Conservation (phyloP, 2,329 filamentous ascomycete genomes). For the Fusarium sp. region DNA sequence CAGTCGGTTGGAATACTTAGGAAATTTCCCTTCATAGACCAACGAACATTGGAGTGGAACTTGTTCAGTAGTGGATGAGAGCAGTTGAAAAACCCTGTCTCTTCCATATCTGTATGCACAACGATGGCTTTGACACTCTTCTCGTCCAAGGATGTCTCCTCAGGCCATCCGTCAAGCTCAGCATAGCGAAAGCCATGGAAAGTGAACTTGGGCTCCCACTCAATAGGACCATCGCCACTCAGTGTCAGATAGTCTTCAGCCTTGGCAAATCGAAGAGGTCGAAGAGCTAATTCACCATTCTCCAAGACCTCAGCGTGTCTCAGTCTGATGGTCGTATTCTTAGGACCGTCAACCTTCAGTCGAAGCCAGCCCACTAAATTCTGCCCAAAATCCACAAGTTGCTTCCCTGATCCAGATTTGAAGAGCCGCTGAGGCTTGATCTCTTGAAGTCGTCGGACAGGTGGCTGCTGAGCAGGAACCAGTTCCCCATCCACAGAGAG, state of each 20-base stretch:
- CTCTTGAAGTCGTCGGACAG: constrained; percentile 52
- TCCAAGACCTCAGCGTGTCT: constrained; percentile 69
- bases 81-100: constrained; percentile 64
- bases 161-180: constrained; percentile 60
- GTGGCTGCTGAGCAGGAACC: constrained; percentile 56
- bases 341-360: constrained; percentile 53
- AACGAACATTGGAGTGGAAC: constrained; percentile 65
- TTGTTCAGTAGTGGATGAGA: constrained; percentile 65
- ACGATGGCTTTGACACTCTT: constrained; percentile 45
- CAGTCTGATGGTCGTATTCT: constrained; percentile 59
- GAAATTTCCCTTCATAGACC: constrained; percentile 71
- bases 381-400: constrained; percentile 67
- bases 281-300: constrained; percentile 55
- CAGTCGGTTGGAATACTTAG: constrained; percentile 69
- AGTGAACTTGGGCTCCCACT: constrained; percentile 58
- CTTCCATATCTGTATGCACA: constrained; percentile 65
- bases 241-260: constrained; percentile 52
- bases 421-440: constrained; percentile 53
- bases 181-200: constrained; percentile 68
- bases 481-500: background rate
- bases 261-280: constrained; percentile 58
- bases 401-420: constrained; percentile 56
- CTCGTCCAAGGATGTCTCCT: constrained; percentile 42
- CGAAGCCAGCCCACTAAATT: constrained; percentile 66
- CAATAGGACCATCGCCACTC: background rate